Evolutionary conservation across 805 yeast genomes (phyloP), one percentile per base, ranked within the genome.

Genomic region (Kodamaea kakaduensis): DNA sequence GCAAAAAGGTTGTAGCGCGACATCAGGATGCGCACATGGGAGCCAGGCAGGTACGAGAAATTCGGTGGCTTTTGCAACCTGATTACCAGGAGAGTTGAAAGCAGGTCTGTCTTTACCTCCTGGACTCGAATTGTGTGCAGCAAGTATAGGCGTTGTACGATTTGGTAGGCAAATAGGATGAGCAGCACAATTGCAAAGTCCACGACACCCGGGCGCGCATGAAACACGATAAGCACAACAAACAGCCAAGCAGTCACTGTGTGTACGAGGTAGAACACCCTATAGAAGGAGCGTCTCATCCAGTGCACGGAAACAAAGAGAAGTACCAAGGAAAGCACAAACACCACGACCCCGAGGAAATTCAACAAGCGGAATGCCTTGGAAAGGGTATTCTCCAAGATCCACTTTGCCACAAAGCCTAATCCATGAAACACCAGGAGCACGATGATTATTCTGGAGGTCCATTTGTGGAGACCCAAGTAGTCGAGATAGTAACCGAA

Each of bases 191-290:
- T 20, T 3, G 66, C 50, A 24, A 57, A 58, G 13, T 64, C 43
- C 0, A 60, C 46, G 1, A 81, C 84, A 1, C 80, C 78, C 0
- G 90, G 90, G 41, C 90, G 69, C 1, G 93, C 84, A 56, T 84
- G 94, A 34, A 72, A 60, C 1, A 68, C 64, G 4, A 75, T 65
- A 16, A 76, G 44, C 1, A 65, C 44, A 4, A 79, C 55, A 36
- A 72, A 64, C 1, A 59, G 19, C 57, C 75, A 60, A 6, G 76
- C 67, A 2, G 76, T 62, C 3, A 74, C 22, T 35, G 77, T 71
- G 52, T 84, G 94, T 13, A 68, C 42, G 2, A 75, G 31, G 50
- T 78, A 83, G 48, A 84, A 84, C 0, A 59, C 41, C 13, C 57
- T 57, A 52, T 84, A 84, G 36, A 59, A 51, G 16, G 54, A 51